These are phyloP conservation scores for Penstemon barbatus DNA, from an alignment of 257 asterid genomes.

Conservation along the genomic window DNA sequence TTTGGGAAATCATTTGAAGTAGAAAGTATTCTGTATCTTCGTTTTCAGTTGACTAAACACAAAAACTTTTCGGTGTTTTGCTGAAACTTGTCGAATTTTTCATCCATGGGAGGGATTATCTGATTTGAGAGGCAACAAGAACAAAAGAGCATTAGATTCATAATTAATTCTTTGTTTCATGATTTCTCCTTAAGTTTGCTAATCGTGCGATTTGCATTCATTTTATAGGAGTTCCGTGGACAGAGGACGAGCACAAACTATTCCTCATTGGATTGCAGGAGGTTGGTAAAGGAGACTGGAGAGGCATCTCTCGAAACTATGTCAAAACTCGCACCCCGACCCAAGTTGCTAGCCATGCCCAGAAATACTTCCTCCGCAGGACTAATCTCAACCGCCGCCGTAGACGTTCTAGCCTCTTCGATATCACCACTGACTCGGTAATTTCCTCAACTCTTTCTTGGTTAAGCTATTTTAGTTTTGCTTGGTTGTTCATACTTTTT, in stretches of 20 bases:
- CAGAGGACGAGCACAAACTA: constrained; percentile 83
- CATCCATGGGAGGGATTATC: too few relatives aligned
- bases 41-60: too few relatives aligned
- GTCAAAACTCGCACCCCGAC: constrained; percentile 92
- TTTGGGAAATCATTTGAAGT: too few relatives aligned
- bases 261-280: constrained; percentile 80
- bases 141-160: background rate
- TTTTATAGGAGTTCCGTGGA: constrained; percentile 78
- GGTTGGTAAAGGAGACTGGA: constrained; percentile 90
- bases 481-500: constrained; percentile 25
- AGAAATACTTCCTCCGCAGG: constrained; percentile 79
- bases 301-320: constrained; percentile 81
- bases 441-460: background rate
- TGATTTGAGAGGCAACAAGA: too few relatives aligned
- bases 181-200: constrained; percentile 8
- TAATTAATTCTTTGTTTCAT: background rate
- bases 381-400: constrained; percentile 75
- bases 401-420: constrained; percentile 91
- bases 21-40: too few relatives aligned
- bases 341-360: constrained; percentile 97
- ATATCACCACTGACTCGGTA: constrained; percentile 85
- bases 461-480: constrained; percentile 9
- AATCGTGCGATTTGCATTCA: constrained; percentile 15
- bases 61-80: too few relatives aligned
- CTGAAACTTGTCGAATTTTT: too few relatives aligned